phyloP scores from a whole-genome alignment of 495 filamentous ascomycete species.

The Hypomontagnella monticulosa region DNA sequence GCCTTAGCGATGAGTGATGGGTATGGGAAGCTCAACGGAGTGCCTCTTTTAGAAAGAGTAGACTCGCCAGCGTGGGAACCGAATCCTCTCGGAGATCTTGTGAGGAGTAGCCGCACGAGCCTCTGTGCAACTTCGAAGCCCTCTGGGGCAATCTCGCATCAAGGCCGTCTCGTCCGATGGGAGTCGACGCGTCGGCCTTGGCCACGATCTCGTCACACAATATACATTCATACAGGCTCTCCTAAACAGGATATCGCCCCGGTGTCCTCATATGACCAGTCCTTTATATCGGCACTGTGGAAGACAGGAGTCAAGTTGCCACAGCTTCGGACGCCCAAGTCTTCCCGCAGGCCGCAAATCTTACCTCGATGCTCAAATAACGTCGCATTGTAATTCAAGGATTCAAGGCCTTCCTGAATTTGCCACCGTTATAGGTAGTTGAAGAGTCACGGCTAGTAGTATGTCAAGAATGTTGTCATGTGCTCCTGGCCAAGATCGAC shows the following conservation, averaged over 20 bases:
- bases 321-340: background rate
- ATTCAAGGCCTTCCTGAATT: background rate
- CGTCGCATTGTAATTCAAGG: conserved; percentile 19
- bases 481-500: background rate
- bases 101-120: background rate
- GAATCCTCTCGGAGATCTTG: conserved; percentile 2
- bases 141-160: conserved; percentile 1
- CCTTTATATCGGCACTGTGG: conserved; percentile 10
- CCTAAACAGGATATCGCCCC: conserved; percentile 7
- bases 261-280: background rate
- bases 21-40: background rate
- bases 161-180: background rate
- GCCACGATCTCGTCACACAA: conserved; percentile 1
- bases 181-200: conserved; percentile 6
- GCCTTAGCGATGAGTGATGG: too few species aligned
- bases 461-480: conserved; percentile 1
- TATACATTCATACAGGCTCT: conserved; percentile 1
- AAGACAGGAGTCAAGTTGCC: background rate
- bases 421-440: conserved; percentile 1
- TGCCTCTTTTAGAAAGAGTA: background rate
- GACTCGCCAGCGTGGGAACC: background rate
- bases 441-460: background rate
- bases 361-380: conserved; percentile 17
- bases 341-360: conserved; percentile 10
- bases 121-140: background rate